A percentile compares a stretch with the other conserved stretches of the same genome.
Conservation (phyloP, 306 rosid genomes). For the Prunus campanulata region DNA sequence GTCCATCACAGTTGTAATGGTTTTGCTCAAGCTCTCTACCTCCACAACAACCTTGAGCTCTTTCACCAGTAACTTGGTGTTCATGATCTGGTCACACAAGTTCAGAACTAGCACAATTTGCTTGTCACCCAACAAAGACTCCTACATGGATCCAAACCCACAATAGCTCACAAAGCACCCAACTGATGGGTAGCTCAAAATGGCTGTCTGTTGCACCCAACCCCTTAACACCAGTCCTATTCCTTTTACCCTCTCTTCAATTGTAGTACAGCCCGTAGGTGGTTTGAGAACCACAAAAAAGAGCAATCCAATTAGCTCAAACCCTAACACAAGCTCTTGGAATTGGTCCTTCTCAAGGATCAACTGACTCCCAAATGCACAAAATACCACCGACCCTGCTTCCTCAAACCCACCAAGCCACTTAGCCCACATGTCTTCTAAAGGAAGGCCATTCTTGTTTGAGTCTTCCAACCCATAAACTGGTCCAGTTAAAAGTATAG, state of each 20-base stretch:
- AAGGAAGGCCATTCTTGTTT: not conserved
- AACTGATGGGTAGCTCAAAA: no score
- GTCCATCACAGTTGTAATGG: slow-evolving; percentile 40
- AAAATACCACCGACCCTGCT: no score
- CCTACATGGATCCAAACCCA: no score
- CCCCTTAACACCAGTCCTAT: no score
- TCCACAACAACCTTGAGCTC: slow-evolving; percentile 40
- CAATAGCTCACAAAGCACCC: not conserved
- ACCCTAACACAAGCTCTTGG: slow-evolving; percentile 37
- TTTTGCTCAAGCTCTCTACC: slow-evolving; percentile 30
- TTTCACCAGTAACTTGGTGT: slow-evolving; percentile 29
- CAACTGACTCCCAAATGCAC: not conserved
- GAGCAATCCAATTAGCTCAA: slow-evolving; percentile 35
- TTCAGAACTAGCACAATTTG: no score
- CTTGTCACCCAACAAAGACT: no score
- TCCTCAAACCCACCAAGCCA: slow-evolving; percentile 25
- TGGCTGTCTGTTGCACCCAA: no score
- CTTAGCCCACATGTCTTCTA: slow-evolving; percentile 18
- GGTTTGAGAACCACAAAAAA: slow-evolving; percentile 36
- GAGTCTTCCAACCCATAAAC: not conserved
- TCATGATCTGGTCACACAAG: slow-evolving; percentile 10
- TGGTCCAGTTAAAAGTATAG: slow-evolving; percentile 40
- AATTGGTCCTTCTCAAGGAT: slow-evolving; percentile 32
- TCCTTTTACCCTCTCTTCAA: slow-evolving; percentile 28
- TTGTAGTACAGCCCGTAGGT: slow-evolving; percentile 15